A percentile compares a stretch with the other conserved stretches of the same genome.
Evolutionary conservation across 768 basidiomycete genomes (phyloP).

Genomic region (Mycena albidolilacea): DNA sequence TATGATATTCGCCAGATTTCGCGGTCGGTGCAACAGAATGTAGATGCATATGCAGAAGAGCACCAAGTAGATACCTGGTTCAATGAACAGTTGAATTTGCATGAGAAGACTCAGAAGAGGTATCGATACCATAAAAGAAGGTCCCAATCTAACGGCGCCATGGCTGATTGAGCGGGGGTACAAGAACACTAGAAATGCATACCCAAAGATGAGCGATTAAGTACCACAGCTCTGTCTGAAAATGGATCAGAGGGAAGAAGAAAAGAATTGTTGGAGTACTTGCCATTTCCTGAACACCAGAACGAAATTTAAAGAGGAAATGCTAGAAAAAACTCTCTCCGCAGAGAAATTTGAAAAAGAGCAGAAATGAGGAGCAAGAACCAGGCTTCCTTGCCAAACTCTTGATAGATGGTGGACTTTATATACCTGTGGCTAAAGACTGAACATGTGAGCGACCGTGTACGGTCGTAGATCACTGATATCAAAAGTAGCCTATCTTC

Average conservation of each 20-base stretch:
- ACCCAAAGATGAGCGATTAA: slow-evolving; percentile 17
- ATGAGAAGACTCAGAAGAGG: neutral
- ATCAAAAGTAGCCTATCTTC: slow-evolving; percentile 1
- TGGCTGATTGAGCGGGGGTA: neutral
- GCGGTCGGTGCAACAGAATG: slow-evolving; percentile 42
- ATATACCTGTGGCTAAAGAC: neutral
- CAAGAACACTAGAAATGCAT: neutral
- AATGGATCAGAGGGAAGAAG: neutral
- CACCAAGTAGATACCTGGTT: slow-evolving; percentile 47
- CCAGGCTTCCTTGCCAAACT: slow-evolving; percentile 19
- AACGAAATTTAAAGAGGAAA: neutral
- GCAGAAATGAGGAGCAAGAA: slow-evolving; percentile 19
- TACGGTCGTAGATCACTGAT: slow-evolving; percentile 1
- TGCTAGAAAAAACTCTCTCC: neutral
- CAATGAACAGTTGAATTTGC: neutral
- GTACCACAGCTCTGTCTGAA: slow-evolving; percentile 18
- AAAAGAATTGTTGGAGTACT: neutral
- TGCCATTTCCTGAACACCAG: slow-evolving; percentile 15
- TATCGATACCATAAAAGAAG: slow-evolving; percentile 23
- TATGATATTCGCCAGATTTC: slow-evolving; percentile 43
- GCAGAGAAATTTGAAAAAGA: neutral
- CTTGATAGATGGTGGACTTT: neutral
- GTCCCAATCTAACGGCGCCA: slow-evolving; percentile 4
- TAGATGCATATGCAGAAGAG: slow-evolving; percentile 49
- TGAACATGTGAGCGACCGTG: neutral